These are phyloP conservation scores for Cudoniella acicularis DNA, from an alignment of 495 filamentous ascomycete genomes.

Conservation along the genomic window DNA sequence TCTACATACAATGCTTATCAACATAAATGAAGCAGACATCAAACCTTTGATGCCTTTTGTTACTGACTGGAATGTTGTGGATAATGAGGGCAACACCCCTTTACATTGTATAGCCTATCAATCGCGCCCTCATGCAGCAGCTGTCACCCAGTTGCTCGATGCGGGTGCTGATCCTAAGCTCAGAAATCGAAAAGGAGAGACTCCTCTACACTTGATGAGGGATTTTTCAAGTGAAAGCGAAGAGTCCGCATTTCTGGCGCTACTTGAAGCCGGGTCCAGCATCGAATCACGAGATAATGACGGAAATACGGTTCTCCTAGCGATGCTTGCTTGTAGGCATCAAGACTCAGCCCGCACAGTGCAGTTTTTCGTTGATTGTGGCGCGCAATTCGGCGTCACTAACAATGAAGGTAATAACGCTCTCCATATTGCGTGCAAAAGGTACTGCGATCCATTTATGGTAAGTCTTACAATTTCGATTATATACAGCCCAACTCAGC, in stretches of 20 bases:
- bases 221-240: background rate
- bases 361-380: background rate
- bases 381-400: background rate
- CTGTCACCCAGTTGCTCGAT: background rate
- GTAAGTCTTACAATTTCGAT: background rate
- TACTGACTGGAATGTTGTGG: conserved; percentile 10
- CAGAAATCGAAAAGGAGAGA: conserved; percentile 4
- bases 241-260: background rate
- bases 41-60: background rate
- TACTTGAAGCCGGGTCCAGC: conserved; percentile 18
- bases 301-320: conserved; percentile 11
- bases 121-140: background rate
- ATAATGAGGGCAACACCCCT: conserved; percentile 21
- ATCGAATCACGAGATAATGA: conserved; percentile 23
- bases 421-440: background rate
- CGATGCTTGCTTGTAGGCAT: background rate
- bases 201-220: conserved; percentile 4
- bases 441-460: background rate
- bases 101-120: conserved; percentile 1
- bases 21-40: background rate
- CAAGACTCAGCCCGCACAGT: background rate
- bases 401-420: background rate
- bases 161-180: conserved; percentile 8
- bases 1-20: conserved; percentile 8
- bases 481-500: background rate